Base-by-base conservation (phyloP, 495 filamentous ascomycete species). In the Zalerion maritima region DNA sequence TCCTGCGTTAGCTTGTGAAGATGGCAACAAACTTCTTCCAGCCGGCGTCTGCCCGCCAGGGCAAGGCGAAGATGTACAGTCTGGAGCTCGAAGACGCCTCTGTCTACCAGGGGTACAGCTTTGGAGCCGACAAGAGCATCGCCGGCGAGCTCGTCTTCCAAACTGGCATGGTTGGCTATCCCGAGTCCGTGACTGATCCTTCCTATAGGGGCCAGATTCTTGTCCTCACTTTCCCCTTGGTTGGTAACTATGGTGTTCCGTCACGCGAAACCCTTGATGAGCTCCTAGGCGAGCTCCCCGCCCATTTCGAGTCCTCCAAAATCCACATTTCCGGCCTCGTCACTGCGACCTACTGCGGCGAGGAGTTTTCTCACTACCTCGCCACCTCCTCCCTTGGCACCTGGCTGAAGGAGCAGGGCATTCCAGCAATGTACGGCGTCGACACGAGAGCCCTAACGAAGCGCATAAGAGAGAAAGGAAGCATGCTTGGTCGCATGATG, bases 121-220 rank as follows among this genome's bases (percentile, higher is more conserved):
- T 94, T 49, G 89, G 89, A 47, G 82, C 85, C 15, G 65, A 82
- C 46, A 89, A 81, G 66, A 91, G 78, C 49, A 71, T 89, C 43
- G 77, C 87, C 34, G 89, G 89, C 45, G 89, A 97, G 69, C 64
- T 96, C 49, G 89, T 97, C 55, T 97, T 97, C 62, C 89, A 97
- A 66, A 97, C 89, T 28, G 89, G 89, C 48, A 92, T 97, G 89
- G 89, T 97, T 33, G 89, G 89, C 37, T 97, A 97, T 49, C 86
- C 89, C 18, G 89, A 97, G 61, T 86, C 81, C 8, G 68, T 93
- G 44, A 93, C 84, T 28, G 84, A 93, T 43, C 84, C 84, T 36
- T 92, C 84, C 33, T 93, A 93, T 54, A 79, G 79, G 10, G 84
- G 84, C 21, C 84, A 93, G 55, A 85, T 93, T 28, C 69, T 93